These are phyloP conservation scores for Cladosporium oxysporum DNA, from an alignment of 2,329 filamentous ascomycete species.

Conservation along the genomic window DNA sequence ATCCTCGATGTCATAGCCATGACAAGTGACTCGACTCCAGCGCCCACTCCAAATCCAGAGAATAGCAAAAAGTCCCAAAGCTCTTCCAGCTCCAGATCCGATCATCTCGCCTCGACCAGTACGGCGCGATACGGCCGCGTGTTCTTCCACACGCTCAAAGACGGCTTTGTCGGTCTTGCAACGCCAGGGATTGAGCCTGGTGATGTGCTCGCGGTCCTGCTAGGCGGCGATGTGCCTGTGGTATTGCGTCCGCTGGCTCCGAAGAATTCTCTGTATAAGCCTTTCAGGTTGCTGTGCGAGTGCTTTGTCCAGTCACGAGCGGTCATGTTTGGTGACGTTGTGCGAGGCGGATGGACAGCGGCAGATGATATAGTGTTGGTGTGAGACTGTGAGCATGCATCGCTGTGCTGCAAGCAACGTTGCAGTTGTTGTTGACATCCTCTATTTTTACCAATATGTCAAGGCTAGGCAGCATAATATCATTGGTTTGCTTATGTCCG, in stretches of 20 bases:
- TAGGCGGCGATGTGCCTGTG: constrained; percentile 35
- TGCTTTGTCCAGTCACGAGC: constrained; percentile 29
- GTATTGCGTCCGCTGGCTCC: constrained; percentile 27
- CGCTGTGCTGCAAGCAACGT: not conserved
- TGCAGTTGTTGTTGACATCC: not conserved
- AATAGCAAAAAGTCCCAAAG: not conserved
- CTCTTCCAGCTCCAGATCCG: not conserved
- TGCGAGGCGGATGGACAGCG: constrained; percentile 23
- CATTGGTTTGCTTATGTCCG: not conserved
- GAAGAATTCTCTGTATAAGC: constrained; percentile 22
- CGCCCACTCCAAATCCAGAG: constrained; percentile 25
- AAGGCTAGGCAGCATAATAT: not conserved
- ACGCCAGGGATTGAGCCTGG: constrained; percentile 29
- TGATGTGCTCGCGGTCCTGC: constrained; percentile 30
- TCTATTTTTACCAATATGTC: not conserved
- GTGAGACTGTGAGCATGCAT: constrained; percentile 20
- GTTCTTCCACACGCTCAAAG: constrained; percentile 30
- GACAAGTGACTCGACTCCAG: constrained; percentile 29
- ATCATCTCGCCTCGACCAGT: not conserved
- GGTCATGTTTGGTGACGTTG: constrained; percentile 32
- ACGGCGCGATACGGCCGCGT: constrained; percentile 30
- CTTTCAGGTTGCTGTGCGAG: constrained; percentile 33
- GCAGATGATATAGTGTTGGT: constrained; percentile 33
- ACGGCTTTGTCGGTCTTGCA: constrained; percentile 29
- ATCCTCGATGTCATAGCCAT: constrained; percentile 29